Percentiles rank a stretch among this genome's conserved stretches.
Conservation (phyloP, 352 stramenopile genomes). For the Peronospora belbahrii region DNA sequence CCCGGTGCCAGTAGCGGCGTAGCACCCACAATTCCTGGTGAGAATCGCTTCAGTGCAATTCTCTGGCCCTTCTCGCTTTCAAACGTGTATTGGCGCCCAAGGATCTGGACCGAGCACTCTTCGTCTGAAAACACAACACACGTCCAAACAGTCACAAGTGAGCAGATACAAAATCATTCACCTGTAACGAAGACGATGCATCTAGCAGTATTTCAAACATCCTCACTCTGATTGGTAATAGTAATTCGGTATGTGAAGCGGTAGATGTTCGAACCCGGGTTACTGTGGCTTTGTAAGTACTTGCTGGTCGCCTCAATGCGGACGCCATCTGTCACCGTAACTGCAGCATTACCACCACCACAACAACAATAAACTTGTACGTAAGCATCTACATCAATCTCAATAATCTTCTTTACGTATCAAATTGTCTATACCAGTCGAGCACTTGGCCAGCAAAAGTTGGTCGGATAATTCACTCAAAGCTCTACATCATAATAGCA, state of each 20-base stretch:
- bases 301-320: constrained; percentile 68
- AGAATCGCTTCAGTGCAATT: constrained; percentile 51
- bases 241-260: constrained; percentile 74
- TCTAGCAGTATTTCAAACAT: not conserved
- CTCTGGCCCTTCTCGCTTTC: constrained; percentile 58
- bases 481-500: constrained; percentile 20
- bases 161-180: not conserved
- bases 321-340: constrained; percentile 61
- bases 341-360: constrained; percentile 18
- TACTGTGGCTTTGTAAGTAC: constrained; percentile 50
- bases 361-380: not conserved
- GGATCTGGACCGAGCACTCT: constrained; percentile 47
- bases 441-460: constrained; percentile 56
- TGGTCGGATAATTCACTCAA: constrained; percentile 62
- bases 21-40: constrained; percentile 58
- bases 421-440: constrained; percentile 37
- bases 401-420: not conserved
- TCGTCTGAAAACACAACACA: constrained; percentile 25
- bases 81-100: constrained; percentile 72
- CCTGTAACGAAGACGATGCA: not conserved
- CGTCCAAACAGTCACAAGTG: constrained; percentile 3
- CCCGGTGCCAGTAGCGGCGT: constrained; percentile 55
- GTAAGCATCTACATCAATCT: not conserved
- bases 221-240: constrained; percentile 68
- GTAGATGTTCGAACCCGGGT: constrained; percentile 41